A percentile compares a stretch with the other conserved stretches of the same genome.
Conservation (phyloP, 2,329 filamentous ascomycete genomes). For the Penicillium italicum region DNA sequence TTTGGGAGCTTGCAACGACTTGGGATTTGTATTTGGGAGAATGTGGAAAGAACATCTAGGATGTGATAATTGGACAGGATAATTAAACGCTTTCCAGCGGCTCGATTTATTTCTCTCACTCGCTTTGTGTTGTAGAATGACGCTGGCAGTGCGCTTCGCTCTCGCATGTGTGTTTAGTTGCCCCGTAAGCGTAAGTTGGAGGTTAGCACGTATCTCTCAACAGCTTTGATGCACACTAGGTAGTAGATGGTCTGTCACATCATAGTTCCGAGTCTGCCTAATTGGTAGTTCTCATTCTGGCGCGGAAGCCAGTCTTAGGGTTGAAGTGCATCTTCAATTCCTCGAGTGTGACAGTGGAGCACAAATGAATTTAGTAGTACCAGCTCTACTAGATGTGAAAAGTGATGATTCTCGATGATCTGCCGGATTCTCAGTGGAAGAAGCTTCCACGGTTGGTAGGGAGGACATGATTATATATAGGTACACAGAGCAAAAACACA, state of each 20-base stretch:
- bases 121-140: background rate
- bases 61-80: background rate
- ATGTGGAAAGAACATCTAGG: background rate
- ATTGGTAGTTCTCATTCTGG: constrained; percentile 12
- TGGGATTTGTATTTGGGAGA: background rate
- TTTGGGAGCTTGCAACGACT: background rate
- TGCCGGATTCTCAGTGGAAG: too few species aligned
- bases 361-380: background rate
- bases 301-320: constrained; percentile 9
- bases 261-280: constrained; percentile 21
- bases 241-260: background rate
- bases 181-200: background rate
- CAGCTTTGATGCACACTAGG: background rate
- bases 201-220: background rate
- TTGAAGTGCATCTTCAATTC: constrained; percentile 16
- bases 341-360: background rate
- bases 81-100: background rate
- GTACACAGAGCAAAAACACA: background rate
- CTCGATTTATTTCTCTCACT: background rate
- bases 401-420: background rate
- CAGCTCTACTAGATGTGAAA: background rate
- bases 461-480: background rate
- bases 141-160: background rate
- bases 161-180: background rate
- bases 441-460: too few species aligned